These are phyloP conservation scores for Spathaspora sp. DNA, from an alignment of 1,139 yeast genomes.

Conservation along the genomic window DNA sequence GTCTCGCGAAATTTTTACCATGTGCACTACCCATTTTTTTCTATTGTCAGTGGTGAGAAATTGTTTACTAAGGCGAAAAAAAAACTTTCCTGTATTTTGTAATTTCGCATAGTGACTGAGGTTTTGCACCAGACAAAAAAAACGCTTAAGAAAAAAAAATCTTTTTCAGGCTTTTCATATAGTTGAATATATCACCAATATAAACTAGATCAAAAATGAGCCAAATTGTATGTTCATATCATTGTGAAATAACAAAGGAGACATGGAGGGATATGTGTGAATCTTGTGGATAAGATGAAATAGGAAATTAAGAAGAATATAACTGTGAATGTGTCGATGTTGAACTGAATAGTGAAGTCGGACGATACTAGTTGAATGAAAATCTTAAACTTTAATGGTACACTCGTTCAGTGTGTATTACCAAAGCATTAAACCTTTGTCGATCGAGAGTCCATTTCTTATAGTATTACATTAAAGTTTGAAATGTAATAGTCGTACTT, in stretches of 20 bases:
- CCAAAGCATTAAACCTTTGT: too few species aligned
- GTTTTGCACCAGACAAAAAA: conserved; percentile 6
- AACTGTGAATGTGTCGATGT: neutral
- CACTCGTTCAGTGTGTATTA: too few species aligned
- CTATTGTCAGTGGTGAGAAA: neutral
- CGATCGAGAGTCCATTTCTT: too few species aligned
- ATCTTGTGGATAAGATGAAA: neutral
- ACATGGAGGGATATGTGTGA: neutral
- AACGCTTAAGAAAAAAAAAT: conserved; percentile 12
- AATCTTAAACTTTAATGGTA: neutral
- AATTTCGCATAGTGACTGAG: neutral
- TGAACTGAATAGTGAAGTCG: neutral
- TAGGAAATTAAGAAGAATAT: neutral
- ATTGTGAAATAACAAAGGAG: neutral
- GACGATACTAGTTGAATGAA: neutral
- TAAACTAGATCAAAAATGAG: conserved; percentile 31
- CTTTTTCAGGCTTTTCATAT: conserved; percentile 17
- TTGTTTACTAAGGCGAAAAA: neutral
- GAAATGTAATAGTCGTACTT: neutral
- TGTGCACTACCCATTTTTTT: conserved; percentile 1
- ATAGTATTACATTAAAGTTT: too few species aligned
- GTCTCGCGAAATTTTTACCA: neutral
- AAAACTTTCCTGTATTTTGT: neutral
- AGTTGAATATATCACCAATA: conserved; percentile 12
- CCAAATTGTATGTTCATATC: conserved; percentile 29